Base-by-base conservation (phyloP, 2,329 filamentous ascomycete species). In the Penicillium sumatraense region DNA sequence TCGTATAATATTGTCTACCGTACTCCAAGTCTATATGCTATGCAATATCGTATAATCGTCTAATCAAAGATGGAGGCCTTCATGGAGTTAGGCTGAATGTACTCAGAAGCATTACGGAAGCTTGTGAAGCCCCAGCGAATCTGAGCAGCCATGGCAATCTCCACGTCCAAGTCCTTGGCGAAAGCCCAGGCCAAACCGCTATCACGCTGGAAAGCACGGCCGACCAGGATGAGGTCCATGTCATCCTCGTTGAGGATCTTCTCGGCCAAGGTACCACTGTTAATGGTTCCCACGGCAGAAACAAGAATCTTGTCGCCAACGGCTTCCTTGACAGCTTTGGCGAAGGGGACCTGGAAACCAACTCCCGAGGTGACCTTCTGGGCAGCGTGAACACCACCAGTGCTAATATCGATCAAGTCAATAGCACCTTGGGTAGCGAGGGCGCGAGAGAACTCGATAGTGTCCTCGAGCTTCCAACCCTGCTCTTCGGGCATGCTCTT, bases 331-430 rank as follows among this genome's bases (percentile, higher is more conserved):
- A 96, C 85, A 24, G 82, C 79, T 33, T 85, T 84, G 0, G 91
- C 89, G 49, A 93, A 84, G 46, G 87, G 85, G 21, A 86, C 82
- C 78, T 96, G 92, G 79, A 90, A 93, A 0, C 80, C 88, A 3
- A 86, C 86, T 24, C 83, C 81, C 5, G 65, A 63, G 9, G 60
- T 64, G 49, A 78, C 64, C 63, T 76, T 75, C 64, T 78, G 76
- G 5, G 67, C 67, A 35, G 79, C 71, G 70, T 86, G 83, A 68
- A 90, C 88, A 50, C 90, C 93, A 42, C 87, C 91, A 1, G 86
- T 87, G 64, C 87, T 91, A 54, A 96, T 85, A 72, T 97, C 93
- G 29, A 96, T 82, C 18, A 96, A 77, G 69, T 97, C 93, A 38
- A 97, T 83, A 3, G 64, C 63, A 27, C 93, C 93, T 16, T 83